Evolutionary conservation across 2,329 filamentous ascomycete genomes (phyloP), one percentile per base, ranked within the genome.

Genomic region (Seiridium cupressi): DNA sequence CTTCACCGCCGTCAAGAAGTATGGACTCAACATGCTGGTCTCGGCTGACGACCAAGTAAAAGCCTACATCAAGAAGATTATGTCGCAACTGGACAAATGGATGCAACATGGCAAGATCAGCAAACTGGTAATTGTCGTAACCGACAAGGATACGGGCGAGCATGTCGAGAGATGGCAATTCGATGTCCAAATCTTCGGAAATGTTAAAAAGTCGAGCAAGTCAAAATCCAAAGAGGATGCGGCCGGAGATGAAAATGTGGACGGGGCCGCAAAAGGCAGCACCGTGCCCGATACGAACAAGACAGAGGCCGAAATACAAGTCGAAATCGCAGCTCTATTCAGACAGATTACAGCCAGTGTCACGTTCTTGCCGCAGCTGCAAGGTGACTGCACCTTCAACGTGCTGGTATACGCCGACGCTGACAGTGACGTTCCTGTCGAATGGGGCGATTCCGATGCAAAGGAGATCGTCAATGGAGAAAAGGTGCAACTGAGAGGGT

Each of bases 51-150:
- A 98, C 80, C 94, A 99, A 79, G 95, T 99, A 73, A 96, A 97
- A 77, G 92, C 93, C 38, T 99, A 99, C 79, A 96, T 99, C 82
- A 97, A 97, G 77, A 97, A 96, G 79, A 98, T 99, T 79, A 99
- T 97, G 93, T 89, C 89, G 35, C 95, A 99, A 77, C 86, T 99
- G 61, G 94, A 96, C 79, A 92, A 92, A 74, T 99, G 95, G 95
- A 98, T 98, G 93, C 84, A 93, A 57, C 91, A 90, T 69, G 92
- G 93, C 74, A 98, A 99, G 78, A 97, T 99, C 73, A 96, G 92
- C 57, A 97, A 96, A 77, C 87, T 99, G 10, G 93, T 99, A 61
- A 90, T 99, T 57, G 95, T 99, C 53, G 93, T 99, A 67, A 97
- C 94, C 38, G 91, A 91, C 80, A 98, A 97, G 77, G 95, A 99